Base-by-base conservation (phyloP, 257 asterid genomes). In the Paulownia fortunei region DNA sequence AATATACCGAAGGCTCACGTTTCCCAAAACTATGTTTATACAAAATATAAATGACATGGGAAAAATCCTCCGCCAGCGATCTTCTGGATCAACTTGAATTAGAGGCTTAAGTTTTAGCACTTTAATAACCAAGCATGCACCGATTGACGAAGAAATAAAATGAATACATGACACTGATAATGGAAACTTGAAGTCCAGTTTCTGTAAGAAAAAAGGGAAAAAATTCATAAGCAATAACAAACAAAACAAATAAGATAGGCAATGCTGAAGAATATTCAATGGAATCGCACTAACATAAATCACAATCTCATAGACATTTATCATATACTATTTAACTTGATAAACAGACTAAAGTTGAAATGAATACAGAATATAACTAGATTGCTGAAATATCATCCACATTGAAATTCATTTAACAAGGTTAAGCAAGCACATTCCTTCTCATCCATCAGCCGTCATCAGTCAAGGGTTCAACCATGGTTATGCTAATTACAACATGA, bases 1-100 rank as follows among this genome's bases (percentile, higher is more conserved):
- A 62, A 90, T 90, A 27, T 92, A 92, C 2, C 97, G 89, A 66
- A 92, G 73, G 80, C 97, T 92, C 54, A 92, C 90, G 52, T 92
- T 92, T 42, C 97, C 97, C 83, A 92, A 63, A 24, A 87, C 97
- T 32, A 92, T 90, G 88, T 92, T 92, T 86, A 92, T 86, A 77
- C 96, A 92, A 67, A 92, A 92, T 73, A 90, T 82, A 79, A 92
- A 88, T 10, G 97, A 92, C 97, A 92, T 92, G 19, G 96, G 96
- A 58, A 92, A 90, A 27, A 92, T 92, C 74, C 97, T 85, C 83
- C 83, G 87, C 94, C 97, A 92, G 39, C 89, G 90, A 84, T 92
- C 97, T 81, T 80, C 90, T 5, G 91, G 87, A 10, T 87, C 94
- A 8, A 92, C 96, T 4, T 63, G 15, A 56, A 92, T 92, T 34